These are phyloP conservation scores for Cyberlindnera suaveolens DNA, from an alignment of 805 yeast species.

Conservation along the genomic window DNA sequence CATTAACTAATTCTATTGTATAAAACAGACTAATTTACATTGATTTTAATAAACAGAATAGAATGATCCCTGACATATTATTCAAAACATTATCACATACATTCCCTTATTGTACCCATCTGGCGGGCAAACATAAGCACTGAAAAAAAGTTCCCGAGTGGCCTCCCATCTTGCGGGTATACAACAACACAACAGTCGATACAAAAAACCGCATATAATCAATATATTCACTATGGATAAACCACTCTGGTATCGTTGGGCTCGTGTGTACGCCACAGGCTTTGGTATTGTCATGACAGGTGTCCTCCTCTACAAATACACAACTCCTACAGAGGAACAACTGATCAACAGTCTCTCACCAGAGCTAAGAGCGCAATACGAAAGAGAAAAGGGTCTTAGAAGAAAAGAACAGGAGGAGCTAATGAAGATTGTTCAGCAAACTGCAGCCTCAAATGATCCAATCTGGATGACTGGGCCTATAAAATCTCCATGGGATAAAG, in stretches of 20 bases:
- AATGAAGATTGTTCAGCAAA: slow-evolving; percentile 58
- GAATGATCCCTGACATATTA: no score
- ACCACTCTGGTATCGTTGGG: slow-evolving; percentile 55
- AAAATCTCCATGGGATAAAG: slow-evolving; percentile 57
- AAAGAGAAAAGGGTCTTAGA: slow-evolving; percentile 53
- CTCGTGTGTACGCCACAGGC: slow-evolving; percentile 51
- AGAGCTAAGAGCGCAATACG: slow-evolving; percentile 72
- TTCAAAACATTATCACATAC: no score
- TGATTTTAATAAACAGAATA: no score
- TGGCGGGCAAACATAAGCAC: slow-evolving; percentile 2
- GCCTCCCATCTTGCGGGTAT: background rate
- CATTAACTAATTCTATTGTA: no score
- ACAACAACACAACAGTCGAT: no score
- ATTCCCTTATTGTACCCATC: no score
- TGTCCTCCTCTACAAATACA: slow-evolving; percentile 59
- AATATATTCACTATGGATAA: slow-evolving; percentile 15
- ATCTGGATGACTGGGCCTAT: slow-evolving; percentile 78
- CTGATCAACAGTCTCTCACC: slow-evolving; percentile 72
- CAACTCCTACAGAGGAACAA: slow-evolving; percentile 84
- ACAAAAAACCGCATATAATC: no score
- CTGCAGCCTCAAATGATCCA: slow-evolving; percentile 67
- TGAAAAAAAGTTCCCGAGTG: slow-evolving; percentile 8
- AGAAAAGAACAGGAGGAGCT: slow-evolving; percentile 63
- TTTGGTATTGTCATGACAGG: slow-evolving; percentile 70
- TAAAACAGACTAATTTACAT: no score